Percentiles rank a stretch among this genome's conserved stretches.
Conservation (phyloP, 352 stramenopile species). For the Phytophthora hibernalis region DNA sequence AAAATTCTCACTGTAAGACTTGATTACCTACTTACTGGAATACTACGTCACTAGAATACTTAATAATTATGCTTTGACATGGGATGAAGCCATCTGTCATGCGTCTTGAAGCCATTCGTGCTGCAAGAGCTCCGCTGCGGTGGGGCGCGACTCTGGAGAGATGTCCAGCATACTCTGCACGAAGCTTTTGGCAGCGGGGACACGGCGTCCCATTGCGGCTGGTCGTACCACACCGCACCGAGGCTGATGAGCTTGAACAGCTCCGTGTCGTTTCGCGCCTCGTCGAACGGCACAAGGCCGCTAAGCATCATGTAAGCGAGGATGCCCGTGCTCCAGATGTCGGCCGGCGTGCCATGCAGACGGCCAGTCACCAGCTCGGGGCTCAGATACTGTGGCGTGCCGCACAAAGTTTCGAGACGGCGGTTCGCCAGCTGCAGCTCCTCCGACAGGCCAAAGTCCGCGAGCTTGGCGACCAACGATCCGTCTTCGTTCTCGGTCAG, state of each 20-base stretch:
- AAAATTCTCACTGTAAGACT: too few relatives aligned
- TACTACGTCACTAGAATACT: conserved; percentile 29
- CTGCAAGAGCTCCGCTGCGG: conserved; percentile 57
- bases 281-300: conserved; percentile 63
- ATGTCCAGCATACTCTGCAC: conserved; percentile 90
- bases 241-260: conserved; percentile 89
- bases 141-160: conserved; percentile 73
- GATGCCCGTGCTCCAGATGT: conserved; percentile 97
- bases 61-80: conserved; percentile 19
- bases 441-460: conserved; percentile 91
- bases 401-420: conserved; percentile 92
- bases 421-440: conserved; percentile 90
- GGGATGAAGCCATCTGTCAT: conserved; percentile 25
- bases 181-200: conserved; percentile 84
- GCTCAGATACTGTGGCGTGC: conserved; percentile 97
- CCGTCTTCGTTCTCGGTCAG: conserved; percentile 83
- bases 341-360: conserved; percentile 91
- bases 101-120: conserved; percentile 60
- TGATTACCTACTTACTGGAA: conserved; percentile 13
- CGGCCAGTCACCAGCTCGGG: conserved; percentile 94
- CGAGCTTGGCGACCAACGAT: conserved; percentile 88
- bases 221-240: conserved; percentile 92
- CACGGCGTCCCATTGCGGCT: conserved; percentile 86
- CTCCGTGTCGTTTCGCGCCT: conserved; percentile 56
- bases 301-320: conserved; percentile 94